A percentile compares a stretch with the other conserved stretches of the same genome.
phyloP scores from a whole-genome alignment of 2,329 filamentous ascomycete genomes.

The Ceratocystis albifundus region DNA sequence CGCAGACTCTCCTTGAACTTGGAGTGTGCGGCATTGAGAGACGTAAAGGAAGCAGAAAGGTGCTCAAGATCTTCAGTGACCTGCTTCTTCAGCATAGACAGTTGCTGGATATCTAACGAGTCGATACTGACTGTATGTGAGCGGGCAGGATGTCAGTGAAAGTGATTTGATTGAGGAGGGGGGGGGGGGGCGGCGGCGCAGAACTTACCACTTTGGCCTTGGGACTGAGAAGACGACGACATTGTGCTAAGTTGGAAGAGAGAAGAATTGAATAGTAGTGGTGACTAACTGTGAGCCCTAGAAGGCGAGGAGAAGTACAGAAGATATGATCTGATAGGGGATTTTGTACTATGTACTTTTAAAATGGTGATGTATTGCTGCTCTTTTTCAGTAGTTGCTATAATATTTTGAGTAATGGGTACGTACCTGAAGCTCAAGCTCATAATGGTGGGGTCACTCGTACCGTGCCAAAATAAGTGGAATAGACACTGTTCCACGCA shows the following conservation, averaged over 20 bases:
- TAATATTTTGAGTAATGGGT: not conserved
- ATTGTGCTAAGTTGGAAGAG: not conserved
- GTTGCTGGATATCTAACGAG: constrained; percentile 69
- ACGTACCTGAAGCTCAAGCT: not conserved
- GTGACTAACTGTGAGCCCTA: not conserved
- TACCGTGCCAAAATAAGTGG: not conserved
- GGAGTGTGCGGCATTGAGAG: constrained; percentile 76
- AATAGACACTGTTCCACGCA: constrained; percentile 6
- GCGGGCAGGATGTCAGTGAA: not conserved
- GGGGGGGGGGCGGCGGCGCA: not conserved
- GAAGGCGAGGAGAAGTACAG: no score
- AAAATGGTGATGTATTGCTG: not conserved
- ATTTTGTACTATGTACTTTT: not conserved
- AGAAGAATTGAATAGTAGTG: not conserved
- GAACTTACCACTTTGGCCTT: constrained; percentile 17
- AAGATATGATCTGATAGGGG: not conserved
- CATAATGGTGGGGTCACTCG: not conserved
- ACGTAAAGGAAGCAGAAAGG: constrained; percentile 77
- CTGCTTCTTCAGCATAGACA: constrained; percentile 86
- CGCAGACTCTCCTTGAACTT: constrained; percentile 86
- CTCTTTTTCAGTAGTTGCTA: constrained; percentile 8
- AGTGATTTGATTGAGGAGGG: not conserved
- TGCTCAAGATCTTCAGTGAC: constrained; percentile 94
- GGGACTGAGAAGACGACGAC: constrained; percentile 17
- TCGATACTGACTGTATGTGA: constrained; percentile 46